phyloP scores from a whole-genome alignment of 1,284 basidiomycete genomes.

The Rhodotorula sp. region DNA sequence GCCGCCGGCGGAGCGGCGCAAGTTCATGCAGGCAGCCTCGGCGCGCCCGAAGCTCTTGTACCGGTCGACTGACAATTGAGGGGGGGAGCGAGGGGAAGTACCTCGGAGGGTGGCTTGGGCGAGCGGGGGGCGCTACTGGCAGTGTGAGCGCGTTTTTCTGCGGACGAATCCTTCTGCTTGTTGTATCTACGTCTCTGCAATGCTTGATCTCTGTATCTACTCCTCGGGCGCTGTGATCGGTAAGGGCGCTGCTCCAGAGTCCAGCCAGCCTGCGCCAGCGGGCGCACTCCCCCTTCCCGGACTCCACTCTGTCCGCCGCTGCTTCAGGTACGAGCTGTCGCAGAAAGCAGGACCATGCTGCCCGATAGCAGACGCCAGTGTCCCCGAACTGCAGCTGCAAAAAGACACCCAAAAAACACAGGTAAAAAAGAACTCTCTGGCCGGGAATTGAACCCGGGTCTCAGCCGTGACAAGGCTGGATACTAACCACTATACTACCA shows the following conservation, averaged over 20 bases:
- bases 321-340: no score
- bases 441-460: conserved; percentile 17
- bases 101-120: not conserved
- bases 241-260: no score
- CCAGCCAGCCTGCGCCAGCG: no score
- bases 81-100: not conserved
- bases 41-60: conserved; percentile 4
- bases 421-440: not conserved
- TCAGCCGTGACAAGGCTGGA: conserved; percentile 14
- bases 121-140: not conserved
- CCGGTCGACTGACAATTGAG: conserved; percentile 2
- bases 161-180: not conserved
- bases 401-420: no score
- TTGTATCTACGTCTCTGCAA: not conserved
- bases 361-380: no score
- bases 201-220: not conserved
- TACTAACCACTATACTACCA: conserved; percentile 15
- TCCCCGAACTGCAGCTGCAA: no score
- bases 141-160: no score
- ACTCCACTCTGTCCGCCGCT: no score
- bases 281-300: no score
- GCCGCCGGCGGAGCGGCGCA: conserved; percentile 17
- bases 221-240: no score
- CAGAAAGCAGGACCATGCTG: no score
- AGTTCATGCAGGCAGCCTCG: conserved; percentile 23